Conservation (phyloP, 352 stramenopile species). For the Phytophthora hybrid region DNA sequence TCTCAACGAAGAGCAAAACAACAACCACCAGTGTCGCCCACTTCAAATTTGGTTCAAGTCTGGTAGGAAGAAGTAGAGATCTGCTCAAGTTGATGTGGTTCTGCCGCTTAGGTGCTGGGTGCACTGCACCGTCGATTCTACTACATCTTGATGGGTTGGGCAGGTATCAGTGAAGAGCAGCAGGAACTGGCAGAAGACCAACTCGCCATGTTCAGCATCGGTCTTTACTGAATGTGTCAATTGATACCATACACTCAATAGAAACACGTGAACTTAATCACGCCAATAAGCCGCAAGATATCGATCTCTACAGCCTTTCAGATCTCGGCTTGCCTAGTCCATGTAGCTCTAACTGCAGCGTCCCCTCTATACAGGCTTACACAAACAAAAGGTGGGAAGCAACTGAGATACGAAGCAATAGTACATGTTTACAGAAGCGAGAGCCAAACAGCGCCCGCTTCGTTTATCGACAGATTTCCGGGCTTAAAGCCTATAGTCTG, state of each 20-base stretch:
- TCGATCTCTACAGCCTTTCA: too few species aligned
- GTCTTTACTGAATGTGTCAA: conserved; percentile 7
- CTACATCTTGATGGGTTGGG: conserved; percentile 16
- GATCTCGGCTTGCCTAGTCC: too few species aligned
- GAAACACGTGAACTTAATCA: too few species aligned
- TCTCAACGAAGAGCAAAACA: too few species aligned
- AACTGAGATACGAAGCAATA: too few species aligned
- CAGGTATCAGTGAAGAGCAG: conserved; percentile 21
- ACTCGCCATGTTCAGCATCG: conserved; percentile 20
- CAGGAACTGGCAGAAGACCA: conserved; percentile 23
- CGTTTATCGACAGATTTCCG: too few species aligned
- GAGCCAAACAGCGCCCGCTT: neutral
- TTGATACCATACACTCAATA: too few species aligned
- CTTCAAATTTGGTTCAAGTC: neutral
- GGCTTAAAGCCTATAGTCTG: too few species aligned
- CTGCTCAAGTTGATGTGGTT: conserved; percentile 27
- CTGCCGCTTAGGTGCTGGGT: conserved; percentile 21
- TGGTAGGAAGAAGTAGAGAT: neutral
- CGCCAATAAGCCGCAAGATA: too few species aligned
- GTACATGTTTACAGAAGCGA: conserved; percentile 12
- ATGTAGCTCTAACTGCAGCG: too few species aligned
- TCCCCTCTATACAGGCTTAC: too few species aligned
- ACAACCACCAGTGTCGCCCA: conserved; percentile 8
- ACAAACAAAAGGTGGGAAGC: too few species aligned
- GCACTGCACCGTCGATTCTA: conserved; percentile 26